A percentile compares a stretch with the other conserved stretches of the same genome.
Conservation (phyloP, 306 rosid species). For the Chamaecrista fasciculata region DNA sequence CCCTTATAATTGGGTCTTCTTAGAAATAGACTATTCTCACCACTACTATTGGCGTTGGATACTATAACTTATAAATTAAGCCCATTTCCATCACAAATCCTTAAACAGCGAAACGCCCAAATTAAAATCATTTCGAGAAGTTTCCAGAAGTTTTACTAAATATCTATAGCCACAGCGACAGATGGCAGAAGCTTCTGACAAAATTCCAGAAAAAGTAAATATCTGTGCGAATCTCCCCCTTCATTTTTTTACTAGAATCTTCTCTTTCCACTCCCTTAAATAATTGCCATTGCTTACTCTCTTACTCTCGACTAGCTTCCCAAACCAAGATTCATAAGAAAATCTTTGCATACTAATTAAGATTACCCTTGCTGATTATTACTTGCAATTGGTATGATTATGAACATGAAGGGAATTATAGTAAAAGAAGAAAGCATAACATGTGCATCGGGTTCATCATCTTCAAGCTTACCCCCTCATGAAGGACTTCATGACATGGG, state of each 20-base stretch:
- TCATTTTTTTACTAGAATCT: constrained; percentile 47
- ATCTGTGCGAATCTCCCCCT: background rate
- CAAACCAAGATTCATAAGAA: background rate
- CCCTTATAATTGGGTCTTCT: too few relatives aligned
- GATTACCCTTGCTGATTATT: background rate
- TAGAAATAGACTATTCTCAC: too few relatives aligned
- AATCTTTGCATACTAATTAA: background rate
- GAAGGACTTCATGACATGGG: constrained; percentile 77
- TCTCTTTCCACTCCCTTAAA: constrained; percentile 34
- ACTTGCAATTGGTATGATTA: too few relatives aligned
- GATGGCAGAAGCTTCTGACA: constrained; percentile 35
- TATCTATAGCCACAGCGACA: constrained; percentile 25
- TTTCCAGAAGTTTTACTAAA: constrained; percentile 41
- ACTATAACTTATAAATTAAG: background rate
- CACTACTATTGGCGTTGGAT: too few relatives aligned
- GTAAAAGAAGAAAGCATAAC: constrained; percentile 53
- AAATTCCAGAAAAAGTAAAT: background rate
- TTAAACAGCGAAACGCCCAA: too few relatives aligned
- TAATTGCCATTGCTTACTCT: background rate
- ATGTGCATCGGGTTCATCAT: constrained; percentile 35
- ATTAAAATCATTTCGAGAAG: too few relatives aligned
- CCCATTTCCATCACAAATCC: constrained; percentile 2
- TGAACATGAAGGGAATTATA: constrained; percentile 37
- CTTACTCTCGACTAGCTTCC: background rate
- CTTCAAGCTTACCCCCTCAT: constrained; percentile 50